Evolutionary conservation across 2,329 filamentous ascomycete species (phyloP).

Genomic region (Elsinoe fawcettii): DNA sequence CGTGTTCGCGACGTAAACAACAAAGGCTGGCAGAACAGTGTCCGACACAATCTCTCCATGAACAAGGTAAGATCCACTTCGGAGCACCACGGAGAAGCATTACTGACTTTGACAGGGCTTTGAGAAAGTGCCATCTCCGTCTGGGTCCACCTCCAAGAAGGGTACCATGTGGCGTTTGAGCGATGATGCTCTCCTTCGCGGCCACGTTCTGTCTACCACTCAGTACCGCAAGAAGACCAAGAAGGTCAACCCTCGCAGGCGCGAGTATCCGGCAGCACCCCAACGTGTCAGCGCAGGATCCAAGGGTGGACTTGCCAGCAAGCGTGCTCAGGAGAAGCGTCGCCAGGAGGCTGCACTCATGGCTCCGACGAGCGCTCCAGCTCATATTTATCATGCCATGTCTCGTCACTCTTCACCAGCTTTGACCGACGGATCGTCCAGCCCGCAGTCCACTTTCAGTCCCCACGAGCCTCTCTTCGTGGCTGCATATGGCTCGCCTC

Average conservation of each 20-base stretch:
- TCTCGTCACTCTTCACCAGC: background rate
- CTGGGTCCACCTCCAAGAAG: constrained; percentile 49
- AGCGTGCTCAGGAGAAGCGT: constrained; percentile 12
- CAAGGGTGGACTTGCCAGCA: constrained; percentile 16
- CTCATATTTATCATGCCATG: background rate
- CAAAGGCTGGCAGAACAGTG: constrained; percentile 86
- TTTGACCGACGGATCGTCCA: background rate
- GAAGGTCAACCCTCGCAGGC: constrained; percentile 13
- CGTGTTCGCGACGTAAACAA: constrained; percentile 55
- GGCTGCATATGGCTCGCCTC: background rate
- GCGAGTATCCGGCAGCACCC: constrained; percentile 13
- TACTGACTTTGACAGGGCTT: constrained; percentile 41
- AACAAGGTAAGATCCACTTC: constrained; percentile 60
- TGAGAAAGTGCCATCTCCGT: constrained; percentile 42
- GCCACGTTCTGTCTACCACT: constrained; percentile 75
- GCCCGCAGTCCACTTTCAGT: background rate
- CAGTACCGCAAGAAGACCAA: constrained; percentile 41
- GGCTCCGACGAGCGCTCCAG: background rate
- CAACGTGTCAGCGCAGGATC: constrained; percentile 17
- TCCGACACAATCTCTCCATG: constrained; percentile 93
- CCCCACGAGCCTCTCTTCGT: background rate
- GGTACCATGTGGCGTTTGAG: constrained; percentile 71
- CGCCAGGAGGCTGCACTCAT: background rate
- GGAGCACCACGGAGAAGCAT: background rate
- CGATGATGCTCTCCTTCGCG: constrained; percentile 60